Conservation (phyloP, 441 rosid genomes). For the Arabidopsis lyrata region DNA sequence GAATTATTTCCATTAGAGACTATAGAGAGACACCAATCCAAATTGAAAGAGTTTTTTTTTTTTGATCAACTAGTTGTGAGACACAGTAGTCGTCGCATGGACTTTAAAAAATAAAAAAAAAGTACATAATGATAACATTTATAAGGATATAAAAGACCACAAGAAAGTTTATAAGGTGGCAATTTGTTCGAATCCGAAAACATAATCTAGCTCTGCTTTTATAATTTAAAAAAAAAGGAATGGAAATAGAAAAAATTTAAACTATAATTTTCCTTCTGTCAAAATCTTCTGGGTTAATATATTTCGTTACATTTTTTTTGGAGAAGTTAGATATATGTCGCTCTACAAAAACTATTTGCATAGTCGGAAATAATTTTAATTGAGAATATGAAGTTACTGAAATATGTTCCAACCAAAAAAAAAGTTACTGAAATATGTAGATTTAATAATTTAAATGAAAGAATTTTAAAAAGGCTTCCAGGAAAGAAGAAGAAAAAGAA, state of each 20-base stretch:
- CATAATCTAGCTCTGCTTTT: neutral
- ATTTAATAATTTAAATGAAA: neutral
- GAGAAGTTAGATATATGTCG: constrained; percentile 2
- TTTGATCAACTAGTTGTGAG: neutral
- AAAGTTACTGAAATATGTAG: neutral
- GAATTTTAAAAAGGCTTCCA: neutral
- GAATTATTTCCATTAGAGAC: neutral
- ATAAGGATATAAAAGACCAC: neutral
- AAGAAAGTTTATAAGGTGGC: neutral
- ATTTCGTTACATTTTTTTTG: neutral
- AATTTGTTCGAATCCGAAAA: neutral
- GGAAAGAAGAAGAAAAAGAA: neutral
- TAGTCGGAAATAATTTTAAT: neutral
- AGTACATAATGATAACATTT: neutral
- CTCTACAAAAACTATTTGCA: neutral
- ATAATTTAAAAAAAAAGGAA: neutral
- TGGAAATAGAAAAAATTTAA: neutral
- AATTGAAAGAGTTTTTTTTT: neutral
- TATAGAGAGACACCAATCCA: neutral
- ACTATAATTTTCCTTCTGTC: neutral
- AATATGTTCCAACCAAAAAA: too few relatives aligned
- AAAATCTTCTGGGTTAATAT: neutral
- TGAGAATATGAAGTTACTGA: too few relatives aligned
- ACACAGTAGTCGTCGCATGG: constrained; percentile 2
- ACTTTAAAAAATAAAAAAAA: neutral